Base-by-base conservation (phyloP, 139 green algal genomes). In the Tetradesmus obliquus region DNA sequence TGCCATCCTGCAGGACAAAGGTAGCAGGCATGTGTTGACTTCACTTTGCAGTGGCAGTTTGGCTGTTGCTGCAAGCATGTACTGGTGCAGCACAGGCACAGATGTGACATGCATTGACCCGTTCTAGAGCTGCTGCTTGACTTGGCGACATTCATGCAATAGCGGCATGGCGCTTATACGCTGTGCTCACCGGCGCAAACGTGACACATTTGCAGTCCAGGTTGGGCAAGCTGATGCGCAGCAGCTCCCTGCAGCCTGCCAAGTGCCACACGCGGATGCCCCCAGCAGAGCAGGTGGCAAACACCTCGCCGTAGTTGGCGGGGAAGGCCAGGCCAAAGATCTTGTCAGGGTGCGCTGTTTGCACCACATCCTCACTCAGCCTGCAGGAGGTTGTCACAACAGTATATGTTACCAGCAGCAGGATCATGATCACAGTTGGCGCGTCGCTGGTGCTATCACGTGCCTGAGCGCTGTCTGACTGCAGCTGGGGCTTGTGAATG, bases 231-330 rank as follows among this genome's bases (percentile, higher is more conserved):
- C 72, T 84, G 90, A 99, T 97, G 85, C 96, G 95, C 89, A 98
- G 95, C 92, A 98, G 95, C 95, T 98, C 97, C n/a, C 96, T 91
- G 91, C 95, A 96, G 55, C 94, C 96, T 79, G 92, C 15, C 13
- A 96, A 88, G 92, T 98, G 95, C 97, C 97, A 99, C 12, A 99
- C 60, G 1, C 97, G 94, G 84, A 99, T 97, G 90, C 96, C 95
- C 22, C 94, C 94, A 6, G 91, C 82, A 58, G 91, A 91, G 82
- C 92, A 94, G 5, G 97, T 98, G 32, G 96, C 97, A 93, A 98
- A 98, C 45, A 98, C 94, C 66, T 97, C 95, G 20, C 86, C 88
- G 91, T 95, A 97, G 54, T 93, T 87, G 6, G 93, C 8, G 7
- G 96, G 96, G 94, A 99, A 98, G 19, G 94, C 94, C 17, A 98